A percentile compares a stretch with the other conserved stretches of the same genome.
phyloP scores from a whole-genome alignment of 73 alveolate genomes.

The Paramecium octaurelia region DNA sequence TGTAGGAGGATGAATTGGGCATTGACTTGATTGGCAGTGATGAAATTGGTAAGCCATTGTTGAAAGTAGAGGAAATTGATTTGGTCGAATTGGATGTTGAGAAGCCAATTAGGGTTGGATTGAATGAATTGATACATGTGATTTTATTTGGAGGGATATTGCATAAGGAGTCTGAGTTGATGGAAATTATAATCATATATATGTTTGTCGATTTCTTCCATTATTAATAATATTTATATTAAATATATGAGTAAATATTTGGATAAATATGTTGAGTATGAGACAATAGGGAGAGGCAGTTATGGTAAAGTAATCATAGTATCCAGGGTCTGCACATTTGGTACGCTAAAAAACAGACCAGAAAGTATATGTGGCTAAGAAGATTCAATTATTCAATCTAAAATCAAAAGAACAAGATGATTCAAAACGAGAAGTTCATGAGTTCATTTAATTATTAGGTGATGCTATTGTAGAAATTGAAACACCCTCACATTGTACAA shows the following conservation, averaged over 20 bases:
- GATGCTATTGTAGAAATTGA: conserved; percentile 69
- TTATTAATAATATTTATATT: neutral
- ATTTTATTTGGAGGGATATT: neutral
- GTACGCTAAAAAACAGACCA: conserved; percentile 60
- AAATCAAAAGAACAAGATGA: conserved; percentile 71
- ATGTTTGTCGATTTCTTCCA: neutral
- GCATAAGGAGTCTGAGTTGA: neutral
- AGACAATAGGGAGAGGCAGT: conserved; percentile 72
- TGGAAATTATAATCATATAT: neutral
- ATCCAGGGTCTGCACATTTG: conserved; percentile 69
- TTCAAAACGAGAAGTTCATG: conserved; percentile 64
- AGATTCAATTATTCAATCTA: conserved; percentile 71
- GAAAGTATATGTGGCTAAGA: conserved; percentile 72
- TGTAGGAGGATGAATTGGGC: neutral
- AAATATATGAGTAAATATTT: neutral
- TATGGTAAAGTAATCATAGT: conserved; percentile 48
- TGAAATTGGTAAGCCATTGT: neutral
- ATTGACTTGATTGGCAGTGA: neutral
- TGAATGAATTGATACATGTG: neutral
- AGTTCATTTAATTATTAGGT: conserved; percentile 40
- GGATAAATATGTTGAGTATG: conserved; percentile 46
- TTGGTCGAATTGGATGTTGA: neutral
- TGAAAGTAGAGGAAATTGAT: neutral
- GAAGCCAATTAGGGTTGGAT: neutral
- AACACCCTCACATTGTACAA: conserved; percentile 92